phyloP scores from a whole-genome alignment of 768 basidiomycete genomes.

The Hypholoma fasciculare region DNA sequence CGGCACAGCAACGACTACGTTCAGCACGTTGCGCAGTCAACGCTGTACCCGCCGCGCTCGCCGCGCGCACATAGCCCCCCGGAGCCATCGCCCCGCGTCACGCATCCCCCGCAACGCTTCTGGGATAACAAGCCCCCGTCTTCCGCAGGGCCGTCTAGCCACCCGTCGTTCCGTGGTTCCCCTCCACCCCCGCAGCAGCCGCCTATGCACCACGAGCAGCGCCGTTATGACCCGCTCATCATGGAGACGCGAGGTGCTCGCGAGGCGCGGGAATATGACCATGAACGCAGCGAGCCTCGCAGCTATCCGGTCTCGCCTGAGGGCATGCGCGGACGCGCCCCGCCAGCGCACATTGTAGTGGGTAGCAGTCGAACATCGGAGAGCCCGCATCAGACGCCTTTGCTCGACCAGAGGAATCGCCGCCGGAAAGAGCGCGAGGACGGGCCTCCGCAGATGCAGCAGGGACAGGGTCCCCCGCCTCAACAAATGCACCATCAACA shows the following conservation, averaged over 20 bases:
- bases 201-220: slow-evolving; percentile 37
- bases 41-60: slow-evolving; percentile 38
- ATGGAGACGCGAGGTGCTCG: background rate
- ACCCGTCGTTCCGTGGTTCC: slow-evolving; percentile 28
- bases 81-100: slow-evolving; percentile 58
- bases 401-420: slow-evolving; percentile 10
- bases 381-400: slow-evolving; percentile 52
- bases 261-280: slow-evolving; percentile 38
- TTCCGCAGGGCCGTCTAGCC: slow-evolving; percentile 29
- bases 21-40: slow-evolving; percentile 29
- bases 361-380: slow-evolving; percentile 52
- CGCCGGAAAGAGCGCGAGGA: slow-evolving; percentile 42
- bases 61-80: slow-evolving; percentile 50
- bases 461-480: slow-evolving; percentile 28
- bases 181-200: slow-evolving; percentile 32
- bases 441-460: slow-evolving; percentile 37
- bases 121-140: slow-evolving; percentile 62
- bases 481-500: slow-evolving; percentile 12
- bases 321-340: slow-evolving; percentile 31
- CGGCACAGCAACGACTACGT: slow-evolving; percentile 44
- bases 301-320: slow-evolving; percentile 52
- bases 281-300: slow-evolving; percentile 28
- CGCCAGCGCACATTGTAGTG: slow-evolving; percentile 30
- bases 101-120: slow-evolving; percentile 42
- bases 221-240: slow-evolving; percentile 67